Percentiles rank a stretch among this genome's conserved stretches.
phyloP scores from a whole-genome alignment of 2,329 filamentous ascomycete genomes.

The Cladophialophora yegresii region DNA sequence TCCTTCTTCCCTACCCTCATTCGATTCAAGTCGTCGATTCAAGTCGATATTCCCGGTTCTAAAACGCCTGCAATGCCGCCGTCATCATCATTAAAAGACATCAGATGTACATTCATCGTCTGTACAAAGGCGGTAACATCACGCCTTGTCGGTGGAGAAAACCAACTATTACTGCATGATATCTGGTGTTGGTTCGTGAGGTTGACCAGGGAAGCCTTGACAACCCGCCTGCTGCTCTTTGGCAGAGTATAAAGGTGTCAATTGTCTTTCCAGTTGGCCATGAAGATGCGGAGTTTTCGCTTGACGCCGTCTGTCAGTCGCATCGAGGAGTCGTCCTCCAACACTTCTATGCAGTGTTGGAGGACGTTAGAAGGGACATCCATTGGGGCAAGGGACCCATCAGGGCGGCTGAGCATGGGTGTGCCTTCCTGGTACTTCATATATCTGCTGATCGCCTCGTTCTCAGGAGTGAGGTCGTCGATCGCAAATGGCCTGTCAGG shows the following conservation, averaged over 20 bases:
- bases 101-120: slow-evolving; percentile 19
- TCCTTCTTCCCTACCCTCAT: neutral
- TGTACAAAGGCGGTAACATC: slow-evolving; percentile 30
- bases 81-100: slow-evolving; percentile 24
- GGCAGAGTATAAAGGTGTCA: slow-evolving; percentile 14
- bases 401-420: slow-evolving; percentile 54
- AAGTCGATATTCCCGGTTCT: neutral
- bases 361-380: slow-evolving; percentile 54
- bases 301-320: slow-evolving; percentile 59
- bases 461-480: slow-evolving; percentile 54
- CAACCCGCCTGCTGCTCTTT: neutral
- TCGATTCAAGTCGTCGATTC: too few relatives aligned
- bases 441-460: slow-evolving; percentile 55
- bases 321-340: slow-evolving; percentile 56
- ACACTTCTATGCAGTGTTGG: slow-evolving; percentile 55
- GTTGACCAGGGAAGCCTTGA: neutral
- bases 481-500: slow-evolving; percentile 52
- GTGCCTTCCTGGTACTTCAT: slow-evolving; percentile 57
- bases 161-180: neutral
- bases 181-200: neutral
- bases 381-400: slow-evolving; percentile 52
- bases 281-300: slow-evolving; percentile 53
- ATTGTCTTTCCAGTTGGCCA: slow-evolving; percentile 39
- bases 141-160: slow-evolving; percentile 18
- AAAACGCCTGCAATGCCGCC: slow-evolving; percentile 17